phyloP scores from a whole-genome alignment of 352 stramenopile species.

The Phytophthora ohioensis region DNA sequence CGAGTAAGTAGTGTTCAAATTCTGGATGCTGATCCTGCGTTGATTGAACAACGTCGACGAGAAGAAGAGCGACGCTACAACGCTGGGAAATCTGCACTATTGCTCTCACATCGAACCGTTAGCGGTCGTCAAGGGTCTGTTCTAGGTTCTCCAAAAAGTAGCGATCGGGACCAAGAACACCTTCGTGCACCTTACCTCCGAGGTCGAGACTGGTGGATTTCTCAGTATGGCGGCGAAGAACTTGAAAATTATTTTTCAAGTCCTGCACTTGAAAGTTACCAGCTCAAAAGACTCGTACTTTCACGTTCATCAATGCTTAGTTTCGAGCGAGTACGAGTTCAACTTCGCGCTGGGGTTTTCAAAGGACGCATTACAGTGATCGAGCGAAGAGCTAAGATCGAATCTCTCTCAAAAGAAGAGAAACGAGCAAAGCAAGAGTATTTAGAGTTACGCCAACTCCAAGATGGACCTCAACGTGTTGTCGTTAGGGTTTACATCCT shows the following conservation, averaged over 20 bases:
- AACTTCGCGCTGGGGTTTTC: slow-evolving; percentile 78
- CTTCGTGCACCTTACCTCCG: slow-evolving; percentile 55
- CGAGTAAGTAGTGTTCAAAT: slow-evolving; percentile 11
- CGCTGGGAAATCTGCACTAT: slow-evolving; percentile 54
- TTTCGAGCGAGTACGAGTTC: slow-evolving; percentile 58
- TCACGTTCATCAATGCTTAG: slow-evolving; percentile 63
- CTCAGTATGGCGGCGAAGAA: slow-evolving; percentile 71
- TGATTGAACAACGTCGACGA: slow-evolving; percentile 52
- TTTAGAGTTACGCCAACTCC: slow-evolving; percentile 30
- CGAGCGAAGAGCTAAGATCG: slow-evolving; percentile 35
- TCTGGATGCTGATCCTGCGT: slow-evolving; percentile 51
- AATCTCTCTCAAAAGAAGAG: slow-evolving; percentile 32
- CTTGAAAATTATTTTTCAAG: slow-evolving; percentile 79
- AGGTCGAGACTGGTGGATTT: slow-evolving; percentile 83
- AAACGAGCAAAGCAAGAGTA: slow-evolving; percentile 28
- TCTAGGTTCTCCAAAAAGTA: slow-evolving; percentile 17
- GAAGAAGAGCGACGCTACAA: slow-evolving; percentile 66
- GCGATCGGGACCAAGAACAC: slow-evolving; percentile 24
- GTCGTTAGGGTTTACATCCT: slow-evolving; percentile 83
- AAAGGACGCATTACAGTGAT: slow-evolving; percentile 80
- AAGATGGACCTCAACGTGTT: slow-evolving; percentile 60
- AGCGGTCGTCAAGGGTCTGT: slow-evolving; percentile 2
- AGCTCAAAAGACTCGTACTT: slow-evolving; percentile 68
- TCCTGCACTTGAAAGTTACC: slow-evolving; percentile 82
- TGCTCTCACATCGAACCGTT: slow-evolving; percentile 28